Conservation (phyloP, 2,329 filamentous ascomycete species). For the Westerdykella ornata region DNA sequence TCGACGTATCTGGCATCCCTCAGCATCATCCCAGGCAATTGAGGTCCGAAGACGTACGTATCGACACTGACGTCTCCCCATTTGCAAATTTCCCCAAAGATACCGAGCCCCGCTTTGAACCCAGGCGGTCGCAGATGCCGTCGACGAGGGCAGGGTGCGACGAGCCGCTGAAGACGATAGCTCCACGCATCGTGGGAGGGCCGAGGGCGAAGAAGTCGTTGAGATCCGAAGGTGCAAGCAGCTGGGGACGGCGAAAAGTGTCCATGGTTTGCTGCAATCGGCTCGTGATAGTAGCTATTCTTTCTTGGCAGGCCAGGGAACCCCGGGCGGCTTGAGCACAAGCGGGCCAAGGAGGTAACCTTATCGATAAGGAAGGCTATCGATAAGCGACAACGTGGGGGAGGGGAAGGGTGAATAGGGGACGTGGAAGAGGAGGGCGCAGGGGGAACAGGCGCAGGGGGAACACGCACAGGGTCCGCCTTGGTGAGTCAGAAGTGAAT, state of each 20-base stretch:
- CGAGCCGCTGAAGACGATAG: conserved; percentile 61
- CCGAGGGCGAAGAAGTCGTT: conserved; percentile 29
- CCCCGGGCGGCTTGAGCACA: background rate
- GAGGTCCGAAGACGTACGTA: conserved; percentile 43
- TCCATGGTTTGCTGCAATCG: conserved; percentile 12
- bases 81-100: conserved; percentile 62
- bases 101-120: conserved; percentile 53
- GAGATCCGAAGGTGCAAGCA: conserved; percentile 16
- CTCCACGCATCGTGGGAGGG: conserved; percentile 53
- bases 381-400: too few species aligned
- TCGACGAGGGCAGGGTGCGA: conserved; percentile 60
- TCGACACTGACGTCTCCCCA: conserved; percentile 63
- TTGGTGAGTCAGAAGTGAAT: too few species aligned
- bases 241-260: conserved; percentile 15
- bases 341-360: background rate
- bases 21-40: background rate
- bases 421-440: background rate
- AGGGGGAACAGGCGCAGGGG: background rate
- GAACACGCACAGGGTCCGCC: background rate
- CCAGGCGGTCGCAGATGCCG: conserved; percentile 59
- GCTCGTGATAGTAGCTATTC: conserved; percentile 2
- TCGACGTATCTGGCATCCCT: conserved; percentile 49
- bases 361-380: too few species aligned
- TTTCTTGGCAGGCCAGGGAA: conserved; percentile 1
- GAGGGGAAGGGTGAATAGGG: too few species aligned